Base-by-base conservation (phyloP, 73 alveolate species). In the Effrenium voratum region DNA sequence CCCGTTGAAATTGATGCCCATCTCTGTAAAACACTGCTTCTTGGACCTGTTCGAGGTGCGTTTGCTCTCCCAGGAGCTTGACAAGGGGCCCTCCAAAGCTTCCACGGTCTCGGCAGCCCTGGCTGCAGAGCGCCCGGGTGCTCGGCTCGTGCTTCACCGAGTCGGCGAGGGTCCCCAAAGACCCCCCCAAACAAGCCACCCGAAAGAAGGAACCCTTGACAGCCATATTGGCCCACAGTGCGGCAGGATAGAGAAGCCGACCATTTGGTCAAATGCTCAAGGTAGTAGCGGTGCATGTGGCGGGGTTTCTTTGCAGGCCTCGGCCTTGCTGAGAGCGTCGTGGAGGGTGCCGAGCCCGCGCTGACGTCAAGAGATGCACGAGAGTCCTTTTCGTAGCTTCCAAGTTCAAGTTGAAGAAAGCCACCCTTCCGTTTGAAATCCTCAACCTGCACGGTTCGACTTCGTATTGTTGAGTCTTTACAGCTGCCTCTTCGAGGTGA, bases 71-170 rank as follows among this genome's bases (percentile, higher is more conserved):
- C 49, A 90, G 97, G 97, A 44, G 38, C 75, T 52, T 32, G 97
- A 90, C 97, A 90, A 90, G 75, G 50, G 50, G 46, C 88, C 97
- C 55, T 90, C 97, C 77, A 90, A 50, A 22, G 88, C 73, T 24
- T 66, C 97, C 60, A 30, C 73, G 15, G 68, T 52, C 32, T 24
- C 66, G 19, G 94, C 94, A 44, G 57, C 94, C 30, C 32, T 55
- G 82, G 94, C 94, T 4, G 94, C 94, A n/a, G 63, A 59, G 73
- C 94, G 81, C n/a, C 59, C n/a, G 55, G 43, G 34, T 13, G 43
- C 63, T 19, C 63, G 19, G 63, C 26, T 8, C 8, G 8, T 8
- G 63, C 26, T 8, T 8, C 8, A 8, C 26, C 26, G 63, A 52
- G 19, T 12, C 63, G 26, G 19, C 63, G 63, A 19, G 63, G 63